Conservation (phyloP, 257 asterid species). For the Cruciata laevipes region DNA sequence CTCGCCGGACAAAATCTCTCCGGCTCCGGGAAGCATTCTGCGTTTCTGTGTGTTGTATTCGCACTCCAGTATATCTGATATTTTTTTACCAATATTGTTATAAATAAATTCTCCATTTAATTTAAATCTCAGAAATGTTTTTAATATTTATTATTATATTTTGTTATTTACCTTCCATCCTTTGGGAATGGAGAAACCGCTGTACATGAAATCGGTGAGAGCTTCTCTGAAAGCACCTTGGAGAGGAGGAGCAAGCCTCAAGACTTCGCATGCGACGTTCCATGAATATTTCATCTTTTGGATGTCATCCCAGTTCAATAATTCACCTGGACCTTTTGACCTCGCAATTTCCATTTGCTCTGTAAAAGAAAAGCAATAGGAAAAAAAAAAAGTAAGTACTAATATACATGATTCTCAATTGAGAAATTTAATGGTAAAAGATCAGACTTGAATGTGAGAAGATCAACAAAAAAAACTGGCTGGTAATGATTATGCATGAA, state of each 20-base stretch:
- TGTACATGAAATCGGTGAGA: constrained; percentile 39
- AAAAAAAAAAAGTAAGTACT: too few relatives aligned
- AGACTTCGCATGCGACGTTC: constrained; percentile 59
- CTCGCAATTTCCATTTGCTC: constrained; percentile 58
- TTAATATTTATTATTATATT: background rate
- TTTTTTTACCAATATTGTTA: too few relatives aligned
- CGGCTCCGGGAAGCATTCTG: constrained; percentile 39
- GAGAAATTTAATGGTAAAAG: too few relatives aligned
- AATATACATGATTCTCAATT: too few relatives aligned
- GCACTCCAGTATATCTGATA: constrained; percentile 52
- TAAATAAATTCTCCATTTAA: too few relatives aligned
- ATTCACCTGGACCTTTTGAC: constrained; percentile 43
- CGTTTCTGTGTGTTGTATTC: constrained; percentile 39
- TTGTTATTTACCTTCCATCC: constrained; percentile 64
- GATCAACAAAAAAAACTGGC: too few relatives aligned
- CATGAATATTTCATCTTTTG: constrained; percentile 61
- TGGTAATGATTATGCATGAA: too few relatives aligned
- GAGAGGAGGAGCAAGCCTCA: constrained; percentile 55
- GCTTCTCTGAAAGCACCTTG: constrained; percentile 62
- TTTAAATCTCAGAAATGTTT: background rate
- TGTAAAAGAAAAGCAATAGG: background rate
- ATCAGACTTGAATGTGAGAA: too few relatives aligned
- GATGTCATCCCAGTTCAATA: constrained; percentile 50
- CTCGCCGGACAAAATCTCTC: constrained; percentile 47
- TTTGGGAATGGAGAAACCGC: constrained; percentile 56